Evolutionary conservation across 2,329 filamentous ascomycete species (phyloP).

Genomic region (Raffaelea arxii): DNA sequence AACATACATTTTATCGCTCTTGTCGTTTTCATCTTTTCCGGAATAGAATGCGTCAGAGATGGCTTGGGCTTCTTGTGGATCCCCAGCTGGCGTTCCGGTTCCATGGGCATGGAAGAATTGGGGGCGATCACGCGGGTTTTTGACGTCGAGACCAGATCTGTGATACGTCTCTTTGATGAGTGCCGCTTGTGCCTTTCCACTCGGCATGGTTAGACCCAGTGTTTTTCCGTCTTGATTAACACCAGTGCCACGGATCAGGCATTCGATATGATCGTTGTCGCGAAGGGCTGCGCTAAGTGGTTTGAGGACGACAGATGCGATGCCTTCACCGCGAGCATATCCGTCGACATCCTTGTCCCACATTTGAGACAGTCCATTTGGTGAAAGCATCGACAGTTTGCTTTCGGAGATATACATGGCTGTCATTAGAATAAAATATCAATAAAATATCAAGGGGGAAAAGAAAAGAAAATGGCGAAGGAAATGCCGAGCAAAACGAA

Average conservation of each 20-base stretch:
- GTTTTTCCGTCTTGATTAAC: constrained; percentile 40
- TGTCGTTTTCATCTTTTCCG: too few relatives aligned
- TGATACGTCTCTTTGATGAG: constrained; percentile 34
- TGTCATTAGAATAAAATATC: background rate
- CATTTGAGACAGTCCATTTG: constrained; percentile 30
- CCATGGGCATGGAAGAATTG: constrained; percentile 39
- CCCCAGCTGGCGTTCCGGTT: constrained; percentile 17
- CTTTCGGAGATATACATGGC: background rate
- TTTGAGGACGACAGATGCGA: constrained; percentile 41
- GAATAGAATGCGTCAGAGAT: constrained; percentile 31
- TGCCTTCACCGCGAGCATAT: constrained; percentile 46
- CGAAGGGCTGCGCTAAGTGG: constrained; percentile 35
- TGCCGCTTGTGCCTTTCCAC: constrained; percentile 28
- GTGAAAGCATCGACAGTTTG: constrained; percentile 30
- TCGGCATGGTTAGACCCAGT: constrained; percentile 45
- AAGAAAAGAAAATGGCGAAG: constrained; percentile 6
- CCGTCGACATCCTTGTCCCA: constrained; percentile 42
- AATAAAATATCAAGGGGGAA: constrained; percentile 10
- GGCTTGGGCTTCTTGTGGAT: constrained; percentile 28
- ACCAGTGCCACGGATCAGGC: constrained; percentile 36
- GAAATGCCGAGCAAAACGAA: too few relatives aligned
- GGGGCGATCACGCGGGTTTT: constrained; percentile 5
- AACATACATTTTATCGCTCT: constrained; percentile 18
- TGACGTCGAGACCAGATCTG: constrained; percentile 27
- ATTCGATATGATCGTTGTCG: constrained; percentile 34